Conservation (phyloP, 2,329 filamentous ascomycete genomes). For the Xylariaceae sp. region DNA sequence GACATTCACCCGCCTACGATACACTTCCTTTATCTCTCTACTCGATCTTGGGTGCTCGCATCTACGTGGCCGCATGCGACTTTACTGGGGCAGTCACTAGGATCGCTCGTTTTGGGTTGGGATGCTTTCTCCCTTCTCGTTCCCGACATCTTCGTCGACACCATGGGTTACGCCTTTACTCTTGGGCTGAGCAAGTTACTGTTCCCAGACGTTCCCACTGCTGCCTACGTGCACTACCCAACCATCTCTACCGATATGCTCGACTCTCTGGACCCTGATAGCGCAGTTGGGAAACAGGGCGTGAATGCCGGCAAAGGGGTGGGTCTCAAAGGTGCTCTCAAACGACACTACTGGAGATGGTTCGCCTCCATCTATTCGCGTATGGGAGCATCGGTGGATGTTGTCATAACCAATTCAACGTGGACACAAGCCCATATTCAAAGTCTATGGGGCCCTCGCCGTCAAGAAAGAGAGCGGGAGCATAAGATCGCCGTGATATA, state of each 20-base stretch:
- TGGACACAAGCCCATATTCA: conserved; percentile 91
- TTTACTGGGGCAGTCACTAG: conserved; percentile 89
- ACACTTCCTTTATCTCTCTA: conserved; percentile 89
- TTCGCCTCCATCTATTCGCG: conserved; percentile 85
- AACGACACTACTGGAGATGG: conserved; percentile 83
- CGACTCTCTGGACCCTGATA: conserved; percentile 73
- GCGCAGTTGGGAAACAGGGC: conserved; percentile 66
- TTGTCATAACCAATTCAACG: conserved; percentile 96
- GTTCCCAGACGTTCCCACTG: conserved; percentile 82
- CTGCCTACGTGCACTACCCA: conserved; percentile 95
- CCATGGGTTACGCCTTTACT: conserved; percentile 96
- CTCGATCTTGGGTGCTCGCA: conserved; percentile 83
- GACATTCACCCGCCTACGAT: conserved; percentile 82
- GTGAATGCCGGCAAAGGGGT: conserved; percentile 84
- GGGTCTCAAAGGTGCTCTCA: conserved; percentile 72
- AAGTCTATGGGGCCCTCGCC: conserved; percentile 74
- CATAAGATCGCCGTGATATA: conserved; percentile 79
- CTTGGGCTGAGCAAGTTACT: conserved; percentile 82
- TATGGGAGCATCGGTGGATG: conserved; percentile 83
- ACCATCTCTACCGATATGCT: conserved; percentile 99
- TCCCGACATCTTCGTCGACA: conserved; percentile 94
- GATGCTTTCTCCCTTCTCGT: conserved; percentile 92
- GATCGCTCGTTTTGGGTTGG: conserved; percentile 85
- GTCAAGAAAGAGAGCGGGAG: conserved; percentile 50
- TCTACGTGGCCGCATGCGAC: conserved; percentile 93